Base-by-base conservation (phyloP, 495 filamentous ascomycete species). In the Penicillium pulvis region DNA sequence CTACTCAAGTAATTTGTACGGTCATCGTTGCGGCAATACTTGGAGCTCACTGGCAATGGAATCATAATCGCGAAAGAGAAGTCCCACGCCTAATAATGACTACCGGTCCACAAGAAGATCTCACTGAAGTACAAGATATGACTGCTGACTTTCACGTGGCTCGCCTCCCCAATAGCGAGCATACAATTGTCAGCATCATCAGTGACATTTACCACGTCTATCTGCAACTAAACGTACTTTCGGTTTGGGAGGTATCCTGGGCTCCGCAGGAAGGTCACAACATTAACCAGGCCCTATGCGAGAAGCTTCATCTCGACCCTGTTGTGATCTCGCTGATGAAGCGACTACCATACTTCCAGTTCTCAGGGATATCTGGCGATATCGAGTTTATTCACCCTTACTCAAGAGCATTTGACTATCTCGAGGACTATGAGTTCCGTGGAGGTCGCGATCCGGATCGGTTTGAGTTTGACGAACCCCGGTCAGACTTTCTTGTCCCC, bases 261-360 rank as follows among this genome's bases (percentile, higher is more conserved):
- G 30, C 49, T 1, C 49, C 49, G 7, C 4, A 36, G 16, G 49
- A 16, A 35, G 30, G 49, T n/a, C 17, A 51, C 28, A 26, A 9
- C 1, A 51, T 51, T 14, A 39, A 51, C 5, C 28, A 51, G n/a
- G 17, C 30, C 0, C 28, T 51, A 9, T 51, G 30, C 17, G 49
- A 51, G 14, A 8, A 51, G n/a, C 49, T 51, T 51, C 30, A 51
- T 20, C 12, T 51, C 0, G 49, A 51, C 19, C 49, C 28, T 11
- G 30, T 39, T 10, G 49, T 51, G 14, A 12, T 51, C 20, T 51
- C 49, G 20, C 20, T 51, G 19, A 51, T 51, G 49, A 51, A 51
- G n/a, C 49, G 30, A 51, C 24, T 31, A n/a, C 24, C 46, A n/a
- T 48, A 48, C 14, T 26, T 48, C 3, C 46, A 24, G 31, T 48